A percentile compares a stretch with the other conserved stretches of the same genome.
Evolutionary conservation across 352 stramenopile genomes (phyloP).

Genomic region (Phytopythium litorale): DNA sequence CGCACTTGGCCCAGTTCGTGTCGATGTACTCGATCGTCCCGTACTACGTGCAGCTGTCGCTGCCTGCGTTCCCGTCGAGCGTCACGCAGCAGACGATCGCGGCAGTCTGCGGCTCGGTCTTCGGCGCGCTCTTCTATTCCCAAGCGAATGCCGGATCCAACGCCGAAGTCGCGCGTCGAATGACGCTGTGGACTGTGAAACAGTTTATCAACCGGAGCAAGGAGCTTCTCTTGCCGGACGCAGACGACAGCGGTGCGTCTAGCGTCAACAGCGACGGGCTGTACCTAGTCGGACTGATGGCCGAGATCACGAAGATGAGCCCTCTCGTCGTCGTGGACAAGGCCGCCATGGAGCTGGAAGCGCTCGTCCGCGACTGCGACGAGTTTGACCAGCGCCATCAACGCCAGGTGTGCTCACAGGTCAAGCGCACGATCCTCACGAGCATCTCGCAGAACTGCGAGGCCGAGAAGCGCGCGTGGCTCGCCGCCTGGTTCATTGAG

Average conservation of each 20-base stretch:
- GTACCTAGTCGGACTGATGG: constrained; percentile 45
- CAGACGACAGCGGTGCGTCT: background rate
- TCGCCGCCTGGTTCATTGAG: constrained; percentile 59
- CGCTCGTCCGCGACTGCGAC: constrained; percentile 19
- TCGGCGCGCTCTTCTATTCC: constrained; percentile 50
- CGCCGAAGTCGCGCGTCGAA: constrained; percentile 17
- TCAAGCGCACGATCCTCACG: constrained; percentile 39
- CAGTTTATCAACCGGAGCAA: constrained; percentile 31
- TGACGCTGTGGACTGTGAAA: constrained; percentile 52
- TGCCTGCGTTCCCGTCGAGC: constrained; percentile 34
- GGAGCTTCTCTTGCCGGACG: constrained; percentile 19
- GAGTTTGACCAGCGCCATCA: constrained; percentile 7
- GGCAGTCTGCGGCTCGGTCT: constrained; percentile 39
- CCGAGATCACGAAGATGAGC: constrained; percentile 62
- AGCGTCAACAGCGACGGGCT: constrained; percentile 26
- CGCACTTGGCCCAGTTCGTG: constrained; percentile 39
- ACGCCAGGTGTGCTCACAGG: constrained; percentile 14
- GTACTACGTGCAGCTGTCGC: constrained; percentile 49
- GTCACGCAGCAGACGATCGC: constrained; percentile 29
- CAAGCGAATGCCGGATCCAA: constrained; percentile 9
- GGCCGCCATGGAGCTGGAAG: constrained; percentile 38
- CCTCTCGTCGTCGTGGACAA: constrained; percentile 36
- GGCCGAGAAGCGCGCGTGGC: constrained; percentile 53
- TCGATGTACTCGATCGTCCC: constrained; percentile 47
- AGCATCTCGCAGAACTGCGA: constrained; percentile 55